Conservation (phyloP, 257 asterid species). For the Nemophila menziesii region DNA sequence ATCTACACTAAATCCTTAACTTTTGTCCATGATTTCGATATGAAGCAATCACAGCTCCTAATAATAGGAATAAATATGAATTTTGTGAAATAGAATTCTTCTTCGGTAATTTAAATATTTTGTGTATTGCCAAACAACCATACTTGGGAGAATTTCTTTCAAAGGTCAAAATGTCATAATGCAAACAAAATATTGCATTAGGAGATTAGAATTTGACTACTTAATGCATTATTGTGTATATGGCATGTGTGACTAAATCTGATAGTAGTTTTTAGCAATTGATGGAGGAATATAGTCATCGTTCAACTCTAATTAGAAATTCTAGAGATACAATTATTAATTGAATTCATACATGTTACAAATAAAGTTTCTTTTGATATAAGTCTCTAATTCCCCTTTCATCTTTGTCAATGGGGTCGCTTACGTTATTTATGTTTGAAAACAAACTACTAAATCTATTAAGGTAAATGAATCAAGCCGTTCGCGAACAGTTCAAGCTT, state of each 20-base stretch:
- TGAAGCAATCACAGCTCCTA: background rate
- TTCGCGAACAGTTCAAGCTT: too few species aligned
- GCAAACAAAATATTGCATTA: conserved; percentile 1
- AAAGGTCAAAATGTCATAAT: background rate
- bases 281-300: too few species aligned
- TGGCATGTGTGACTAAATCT: background rate
- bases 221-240: background rate
- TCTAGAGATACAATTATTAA: too few species aligned
- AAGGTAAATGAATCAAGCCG: too few species aligned
- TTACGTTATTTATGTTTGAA: too few species aligned
- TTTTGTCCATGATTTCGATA: background rate
- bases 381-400: too few species aligned
- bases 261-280: too few species aligned
- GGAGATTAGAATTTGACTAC: background rate
- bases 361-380: too few species aligned
- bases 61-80: background rate
- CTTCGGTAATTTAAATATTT: background rate
- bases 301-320: too few species aligned
- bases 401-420: too few species aligned
- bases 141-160: background rate
- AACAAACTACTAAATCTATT: too few species aligned
- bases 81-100: background rate
- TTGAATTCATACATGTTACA: too few species aligned
- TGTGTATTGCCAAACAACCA: background rate
- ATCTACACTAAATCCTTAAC: background rate